Conservation (phyloP, 2,329 filamentous ascomycete species). For the Microcyclosporella mali region DNA sequence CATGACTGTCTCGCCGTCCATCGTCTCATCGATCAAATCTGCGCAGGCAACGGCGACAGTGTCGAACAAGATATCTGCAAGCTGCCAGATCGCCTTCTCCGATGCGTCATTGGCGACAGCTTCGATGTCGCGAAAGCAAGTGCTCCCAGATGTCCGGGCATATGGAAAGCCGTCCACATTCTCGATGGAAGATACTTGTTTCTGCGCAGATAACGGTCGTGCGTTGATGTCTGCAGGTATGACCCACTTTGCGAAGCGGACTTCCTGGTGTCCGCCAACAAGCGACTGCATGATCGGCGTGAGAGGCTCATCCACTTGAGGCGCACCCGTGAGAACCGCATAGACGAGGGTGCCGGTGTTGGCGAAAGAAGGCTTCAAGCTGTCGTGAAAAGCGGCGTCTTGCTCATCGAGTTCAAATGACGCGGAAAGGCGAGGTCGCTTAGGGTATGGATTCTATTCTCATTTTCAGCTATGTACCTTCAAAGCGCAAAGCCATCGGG, state of each 20-base stretch:
- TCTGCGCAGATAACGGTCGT: slow-evolving; percentile 16
- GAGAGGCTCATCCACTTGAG: slow-evolving; percentile 45
- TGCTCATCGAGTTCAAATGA: slow-evolving; percentile 57
- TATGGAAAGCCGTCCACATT: slow-evolving; percentile 46
- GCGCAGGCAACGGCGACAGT: slow-evolving; percentile 37
- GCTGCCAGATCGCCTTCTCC: slow-evolving; percentile 74
- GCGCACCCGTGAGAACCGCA: slow-evolving; percentile 41
- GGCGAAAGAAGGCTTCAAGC: slow-evolving; percentile 74
- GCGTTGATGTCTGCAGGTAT: slow-evolving; percentile 39
- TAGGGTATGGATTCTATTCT: slow-evolving; percentile 28
- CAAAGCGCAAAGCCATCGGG: slow-evolving; percentile 8
- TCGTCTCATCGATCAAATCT: slow-evolving; percentile 28
- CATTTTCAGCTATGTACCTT: slow-evolving; percentile 32
- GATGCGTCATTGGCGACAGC: slow-evolving; percentile 37
- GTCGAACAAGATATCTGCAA: slow-evolving; percentile 84
- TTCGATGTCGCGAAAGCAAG: slow-evolving; percentile 46
- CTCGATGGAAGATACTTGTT: slow-evolving; percentile 39
- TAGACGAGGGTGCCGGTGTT: slow-evolving; percentile 68
- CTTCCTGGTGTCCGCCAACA: slow-evolving; percentile 57
- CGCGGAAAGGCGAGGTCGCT: slow-evolving; percentile 34
- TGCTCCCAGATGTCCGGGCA: slow-evolving; percentile 44
- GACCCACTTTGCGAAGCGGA: slow-evolving; percentile 59
- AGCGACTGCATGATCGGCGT: slow-evolving; percentile 52
- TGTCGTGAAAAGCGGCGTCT: slow-evolving; percentile 64
- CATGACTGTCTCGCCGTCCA: slow-evolving; percentile 39